These are phyloP conservation scores for Dendrobium nobile DNA, from an alignment of 106 monocot genomes.

Conservation along the genomic window DNA sequence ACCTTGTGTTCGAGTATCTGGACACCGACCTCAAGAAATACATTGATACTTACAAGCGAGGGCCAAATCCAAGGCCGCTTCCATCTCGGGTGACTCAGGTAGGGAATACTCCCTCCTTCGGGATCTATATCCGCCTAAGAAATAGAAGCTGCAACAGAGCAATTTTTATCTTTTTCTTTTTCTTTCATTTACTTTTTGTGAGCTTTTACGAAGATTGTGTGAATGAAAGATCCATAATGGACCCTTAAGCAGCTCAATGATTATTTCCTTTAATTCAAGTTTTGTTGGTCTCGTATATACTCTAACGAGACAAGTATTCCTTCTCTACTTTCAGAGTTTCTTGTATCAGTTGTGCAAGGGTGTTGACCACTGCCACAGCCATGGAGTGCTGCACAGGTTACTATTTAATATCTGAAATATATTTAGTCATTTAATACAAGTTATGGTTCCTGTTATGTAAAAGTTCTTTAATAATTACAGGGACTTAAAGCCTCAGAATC, in stretches of 20 bases:
- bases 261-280: not conserved
- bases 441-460: not conserved
- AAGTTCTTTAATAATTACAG: conserved; percentile 18
- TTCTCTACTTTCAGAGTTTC: conserved; percentile 62
- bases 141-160: not conserved
- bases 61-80: conserved; percentile 61
- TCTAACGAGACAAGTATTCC: not conserved
- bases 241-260: too few relatives aligned
- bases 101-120: not conserved
- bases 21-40: conserved; percentile 98
- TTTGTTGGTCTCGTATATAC: not conserved
- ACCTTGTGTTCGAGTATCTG: conserved; percentile 95
- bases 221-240: too few relatives aligned
- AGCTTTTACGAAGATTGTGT: not conserved
- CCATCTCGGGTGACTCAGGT: conserved; percentile 61
- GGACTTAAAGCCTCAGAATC: conserved; percentile 97
- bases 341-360: conserved; percentile 95
- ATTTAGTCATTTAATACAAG: not conserved
- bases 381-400: conserved; percentile 96
- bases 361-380: conserved; percentile 93
- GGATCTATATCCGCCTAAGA: not conserved
- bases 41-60: conserved; percentile 58
- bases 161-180: not conserved
- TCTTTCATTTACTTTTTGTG: not conserved
- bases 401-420: not conserved